Conservation (phyloP, 768 basidiomycete genomes). For the Lentinula raphanica region DNA sequence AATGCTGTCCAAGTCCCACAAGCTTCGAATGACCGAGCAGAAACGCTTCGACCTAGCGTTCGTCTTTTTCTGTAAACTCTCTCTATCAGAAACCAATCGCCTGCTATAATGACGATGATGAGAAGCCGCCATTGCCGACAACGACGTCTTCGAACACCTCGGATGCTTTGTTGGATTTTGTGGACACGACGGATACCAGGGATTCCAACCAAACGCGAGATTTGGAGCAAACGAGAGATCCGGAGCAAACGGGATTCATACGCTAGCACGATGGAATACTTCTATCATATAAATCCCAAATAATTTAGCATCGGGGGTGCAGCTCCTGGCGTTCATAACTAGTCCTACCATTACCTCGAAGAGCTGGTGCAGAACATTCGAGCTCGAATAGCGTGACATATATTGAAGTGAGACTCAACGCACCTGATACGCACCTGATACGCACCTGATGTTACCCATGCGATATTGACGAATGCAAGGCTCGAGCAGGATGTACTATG, state of each 20-base stretch:
- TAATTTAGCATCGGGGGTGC: background rate
- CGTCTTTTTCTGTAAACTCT: slow-evolving; percentile 39
- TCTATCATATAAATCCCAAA: background rate
- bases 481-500: too few relatives aligned
- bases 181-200: background rate
- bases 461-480: too few relatives aligned
- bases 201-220: background rate
- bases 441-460: too few relatives aligned
- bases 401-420: too few relatives aligned
- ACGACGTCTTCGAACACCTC: background rate
- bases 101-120: background rate
- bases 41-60: slow-evolving; percentile 49
- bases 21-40: slow-evolving; percentile 27
- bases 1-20: slow-evolving; percentile 28
- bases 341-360: too few relatives aligned
- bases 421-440: too few relatives aligned
- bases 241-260: background rate
- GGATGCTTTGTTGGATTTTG: background rate
- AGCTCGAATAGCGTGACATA: too few relatives aligned
- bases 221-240: background rate
- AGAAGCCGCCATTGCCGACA: slow-evolving; percentile 1
- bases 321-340: background rate
- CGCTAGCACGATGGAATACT: background rate
- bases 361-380: too few relatives aligned
- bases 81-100: background rate